phyloP scores from a whole-genome alignment of 2,329 filamentous ascomycete species.

The Cladosporium sphaerospermum region DNA sequence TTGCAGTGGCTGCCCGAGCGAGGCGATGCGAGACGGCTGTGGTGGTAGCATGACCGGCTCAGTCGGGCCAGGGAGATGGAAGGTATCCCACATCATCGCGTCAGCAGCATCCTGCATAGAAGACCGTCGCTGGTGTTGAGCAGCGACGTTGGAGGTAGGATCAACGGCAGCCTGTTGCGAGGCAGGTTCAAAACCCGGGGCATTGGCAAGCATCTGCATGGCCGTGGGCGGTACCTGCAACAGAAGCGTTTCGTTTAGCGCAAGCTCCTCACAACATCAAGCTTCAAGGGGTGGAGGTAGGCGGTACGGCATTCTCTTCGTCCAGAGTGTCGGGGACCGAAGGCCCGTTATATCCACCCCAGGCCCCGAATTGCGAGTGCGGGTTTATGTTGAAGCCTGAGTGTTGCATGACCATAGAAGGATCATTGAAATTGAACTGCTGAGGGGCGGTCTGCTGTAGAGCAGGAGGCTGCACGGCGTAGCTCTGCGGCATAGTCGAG shows the following conservation, averaged over 20 bases:
- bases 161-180: neutral
- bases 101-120: constrained; percentile 11
- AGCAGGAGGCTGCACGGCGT: neutral
- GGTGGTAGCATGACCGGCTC: constrained; percentile 5
- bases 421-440: constrained; percentile 17
- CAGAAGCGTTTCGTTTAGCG: neutral
- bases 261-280: neutral
- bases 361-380: constrained; percentile 25
- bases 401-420: constrained; percentile 10
- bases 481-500: constrained; percentile 3
- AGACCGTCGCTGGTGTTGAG: neutral
- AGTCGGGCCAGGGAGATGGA: constrained; percentile 1
- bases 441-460: constrained; percentile 7
- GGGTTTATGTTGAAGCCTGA: constrained; percentile 1
- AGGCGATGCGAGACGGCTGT: neutral
- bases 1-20: constrained; percentile 2
- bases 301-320: constrained; percentile 29
- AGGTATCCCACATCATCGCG: constrained; percentile 9
- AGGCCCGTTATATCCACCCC: constrained; percentile 24
- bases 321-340: constrained; percentile 22
- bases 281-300: constrained; percentile 9
- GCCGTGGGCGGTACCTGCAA: neutral
- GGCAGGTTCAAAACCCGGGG: neutral
- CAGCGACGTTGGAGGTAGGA: neutral
- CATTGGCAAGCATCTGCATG: neutral